Evolutionary conservation across 164 flowering plant species (phyloP).

Genomic region (Stephania cephalantha): DNA sequence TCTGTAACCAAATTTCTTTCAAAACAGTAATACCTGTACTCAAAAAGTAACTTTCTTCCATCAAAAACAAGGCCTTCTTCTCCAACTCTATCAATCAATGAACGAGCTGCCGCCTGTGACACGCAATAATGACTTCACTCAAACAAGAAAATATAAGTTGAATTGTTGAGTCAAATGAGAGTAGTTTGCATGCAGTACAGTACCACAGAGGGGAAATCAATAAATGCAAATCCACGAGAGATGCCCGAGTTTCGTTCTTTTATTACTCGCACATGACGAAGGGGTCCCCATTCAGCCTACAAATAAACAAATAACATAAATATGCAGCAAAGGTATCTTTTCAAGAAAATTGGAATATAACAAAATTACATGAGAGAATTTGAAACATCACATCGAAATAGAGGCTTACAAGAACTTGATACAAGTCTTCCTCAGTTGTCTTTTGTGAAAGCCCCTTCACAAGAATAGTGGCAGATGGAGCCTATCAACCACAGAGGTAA

Average conservation of each 20-base stretch:
- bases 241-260: constrained; percentile 87
- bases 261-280: constrained; percentile 94
- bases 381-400: constrained; percentile 1
- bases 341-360: background rate
- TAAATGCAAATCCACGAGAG: constrained; percentile 97
- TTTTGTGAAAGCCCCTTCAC: constrained; percentile 95
- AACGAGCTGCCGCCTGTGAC: constrained; percentile 70
- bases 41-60: constrained; percentile 86
- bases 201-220: constrained; percentile 97
- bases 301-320: background rate
- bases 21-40: constrained; percentile 60
- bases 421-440: constrained; percentile 91
- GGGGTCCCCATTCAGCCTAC: constrained; percentile 99
- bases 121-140: constrained; percentile 14
- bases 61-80: constrained; percentile 86
- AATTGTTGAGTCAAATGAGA: background rate
- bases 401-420: constrained; percentile 71
- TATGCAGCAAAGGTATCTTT: background rate
- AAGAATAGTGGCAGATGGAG: constrained; percentile 92
- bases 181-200: background rate
- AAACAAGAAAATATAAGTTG: background rate
- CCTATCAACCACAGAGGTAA: constrained; percentile 35
- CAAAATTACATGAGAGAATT: background rate
- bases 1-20: background rate
- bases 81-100: constrained; percentile 88